phyloP scores from a whole-genome alignment of 495 filamentous ascomycete species.

The Podospora anserina region DNA sequence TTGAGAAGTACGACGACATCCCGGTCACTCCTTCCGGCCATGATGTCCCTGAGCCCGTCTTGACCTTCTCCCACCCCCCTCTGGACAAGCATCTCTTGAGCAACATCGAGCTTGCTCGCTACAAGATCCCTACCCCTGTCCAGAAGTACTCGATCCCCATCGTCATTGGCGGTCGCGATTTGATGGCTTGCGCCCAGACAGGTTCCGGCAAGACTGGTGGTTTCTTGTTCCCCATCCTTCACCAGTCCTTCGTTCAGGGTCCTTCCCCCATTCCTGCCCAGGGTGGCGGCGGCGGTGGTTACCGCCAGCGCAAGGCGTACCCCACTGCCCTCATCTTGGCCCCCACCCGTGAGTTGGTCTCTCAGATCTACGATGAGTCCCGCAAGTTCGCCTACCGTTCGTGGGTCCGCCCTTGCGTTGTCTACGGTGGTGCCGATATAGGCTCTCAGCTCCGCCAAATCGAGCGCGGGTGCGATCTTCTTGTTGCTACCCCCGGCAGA shows the following conservation, averaged over 20 bases:
- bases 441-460: conserved; percentile 95
- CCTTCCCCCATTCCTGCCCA: conserved; percentile 64
- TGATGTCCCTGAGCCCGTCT: conserved; percentile 88
- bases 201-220: conserved; percentile 99
- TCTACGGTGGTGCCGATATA: conserved; percentile 98
- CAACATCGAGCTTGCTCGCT: conserved; percentile 90
- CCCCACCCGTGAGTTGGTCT: conserved; percentile 95
- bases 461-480: conserved; percentile 93
- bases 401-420: conserved; percentile 96
- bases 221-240: conserved; percentile 97
- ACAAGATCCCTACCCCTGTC: conserved; percentile 91
- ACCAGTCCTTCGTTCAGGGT: conserved; percentile 87
- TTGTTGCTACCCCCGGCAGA: conserved; percentile 95
- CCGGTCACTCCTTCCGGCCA: conserved; percentile 95
- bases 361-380: conserved; percentile 96
- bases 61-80: conserved; percentile 87
- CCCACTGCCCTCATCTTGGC: conserved; percentile 94
- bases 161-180: conserved; percentile 90
- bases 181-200: conserved; percentile 99
- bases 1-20: conserved; percentile 99
- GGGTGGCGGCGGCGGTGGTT: conserved; percentile 70
- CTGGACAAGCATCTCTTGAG: conserved; percentile 84
- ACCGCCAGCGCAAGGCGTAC: conserved; percentile 88
- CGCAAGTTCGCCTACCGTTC: conserved; percentile 98
- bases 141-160: conserved; percentile 99